Evolutionary conservation across 768 basidiomycete species (phyloP).

Genomic region (Lactarius hatsudake): DNA sequence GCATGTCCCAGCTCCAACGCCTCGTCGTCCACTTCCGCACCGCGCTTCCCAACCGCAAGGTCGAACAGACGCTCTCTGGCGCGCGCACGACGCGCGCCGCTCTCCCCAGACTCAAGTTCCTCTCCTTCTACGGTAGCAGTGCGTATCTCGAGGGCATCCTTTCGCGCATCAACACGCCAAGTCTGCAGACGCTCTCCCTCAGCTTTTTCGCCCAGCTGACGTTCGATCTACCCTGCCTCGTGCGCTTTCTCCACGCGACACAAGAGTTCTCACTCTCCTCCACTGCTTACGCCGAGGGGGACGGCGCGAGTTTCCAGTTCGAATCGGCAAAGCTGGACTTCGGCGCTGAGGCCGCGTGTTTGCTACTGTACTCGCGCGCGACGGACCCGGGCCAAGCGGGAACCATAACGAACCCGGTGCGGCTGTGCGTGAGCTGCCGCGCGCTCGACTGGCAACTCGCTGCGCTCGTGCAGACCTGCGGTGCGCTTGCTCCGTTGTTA

Average conservation of each 20-base stretch:
- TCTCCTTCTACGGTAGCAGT: constrained; percentile 1
- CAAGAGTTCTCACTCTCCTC: too few relatives aligned
- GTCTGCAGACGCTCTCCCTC: neutral
- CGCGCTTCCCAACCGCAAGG: neutral
- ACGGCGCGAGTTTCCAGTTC: too few relatives aligned
- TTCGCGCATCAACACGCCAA: neutral
- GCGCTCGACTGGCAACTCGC: neutral
- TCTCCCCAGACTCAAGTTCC: neutral
- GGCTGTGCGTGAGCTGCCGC: neutral
- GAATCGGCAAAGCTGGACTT: too few relatives aligned
- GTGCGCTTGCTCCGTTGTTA: neutral
- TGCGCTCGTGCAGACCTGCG: neutral
- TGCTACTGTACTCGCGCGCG: too few relatives aligned
- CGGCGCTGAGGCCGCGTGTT: too few relatives aligned
- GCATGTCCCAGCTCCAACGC: constrained; percentile 2
- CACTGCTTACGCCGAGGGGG: too few relatives aligned
- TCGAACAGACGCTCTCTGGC: neutral
- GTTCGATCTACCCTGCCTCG: neutral
- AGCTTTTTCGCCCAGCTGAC: constrained; percentile 5
- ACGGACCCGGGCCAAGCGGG: neutral
- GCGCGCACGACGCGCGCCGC: neutral
- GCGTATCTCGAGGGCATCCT: constrained; percentile 3
- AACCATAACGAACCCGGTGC: neutral
- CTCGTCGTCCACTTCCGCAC: neutral
- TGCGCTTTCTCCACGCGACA: too few relatives aligned